Conservation (phyloP, 192 early-diverging fungal genomes). For the Mortierella hygrophila region DNA sequence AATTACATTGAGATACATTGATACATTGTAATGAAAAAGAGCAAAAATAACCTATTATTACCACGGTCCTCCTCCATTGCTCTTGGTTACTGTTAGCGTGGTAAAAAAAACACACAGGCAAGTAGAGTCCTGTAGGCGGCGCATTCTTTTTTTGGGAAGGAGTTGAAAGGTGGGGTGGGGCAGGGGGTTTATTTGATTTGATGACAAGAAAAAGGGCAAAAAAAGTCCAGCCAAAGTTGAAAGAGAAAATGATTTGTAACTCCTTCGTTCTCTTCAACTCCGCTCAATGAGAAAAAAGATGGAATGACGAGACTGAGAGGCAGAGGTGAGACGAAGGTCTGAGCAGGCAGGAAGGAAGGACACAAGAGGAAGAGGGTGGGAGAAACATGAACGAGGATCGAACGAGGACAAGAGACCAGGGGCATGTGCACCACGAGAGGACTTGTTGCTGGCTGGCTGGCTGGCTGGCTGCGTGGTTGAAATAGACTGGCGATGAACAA, state of each 20-base stretch:
- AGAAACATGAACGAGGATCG: background rate
- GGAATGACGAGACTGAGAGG: background rate
- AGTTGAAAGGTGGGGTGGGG: background rate
- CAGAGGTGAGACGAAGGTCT: background rate
- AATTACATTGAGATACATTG: background rate
- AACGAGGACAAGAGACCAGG: background rate
- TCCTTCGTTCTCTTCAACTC: background rate
- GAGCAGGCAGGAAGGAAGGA: background rate
- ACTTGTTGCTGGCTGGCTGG: background rate
- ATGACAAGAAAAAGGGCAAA: background rate
- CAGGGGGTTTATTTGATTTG: slow-evolving; percentile 3
- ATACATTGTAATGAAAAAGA: background rate
- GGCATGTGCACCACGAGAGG: background rate
- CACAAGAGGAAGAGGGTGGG: too few species aligned
- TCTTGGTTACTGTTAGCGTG: background rate
- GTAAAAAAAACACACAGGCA: background rate
- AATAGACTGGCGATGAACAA: background rate
- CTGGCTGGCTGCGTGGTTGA: background rate
- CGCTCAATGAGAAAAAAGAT: background rate
- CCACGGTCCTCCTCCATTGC: background rate
- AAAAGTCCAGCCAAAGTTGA: background rate
- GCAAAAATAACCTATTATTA: slow-evolving; percentile 1
- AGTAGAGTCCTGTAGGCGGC: background rate
- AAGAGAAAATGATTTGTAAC: background rate
- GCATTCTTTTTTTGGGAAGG: slow-evolving; percentile 1